Percentiles rank a stretch among this genome's conserved stretches.
Conservation (phyloP, 2,329 filamentous ascomycete species). For the Fusarium multiceps region DNA sequence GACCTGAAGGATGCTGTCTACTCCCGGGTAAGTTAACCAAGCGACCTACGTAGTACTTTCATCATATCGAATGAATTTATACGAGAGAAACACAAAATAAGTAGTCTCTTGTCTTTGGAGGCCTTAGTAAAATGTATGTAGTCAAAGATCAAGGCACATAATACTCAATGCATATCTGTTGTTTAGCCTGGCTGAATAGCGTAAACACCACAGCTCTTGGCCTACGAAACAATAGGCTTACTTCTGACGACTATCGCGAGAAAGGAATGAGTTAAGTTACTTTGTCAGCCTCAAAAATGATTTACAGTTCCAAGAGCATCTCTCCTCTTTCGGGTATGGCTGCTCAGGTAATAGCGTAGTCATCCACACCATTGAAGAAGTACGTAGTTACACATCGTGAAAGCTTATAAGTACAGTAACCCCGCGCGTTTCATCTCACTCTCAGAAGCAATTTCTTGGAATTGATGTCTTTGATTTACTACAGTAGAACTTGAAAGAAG, state of each 20-base stretch:
- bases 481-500: not conserved
- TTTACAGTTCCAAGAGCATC: not conserved
- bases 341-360: constrained; percentile 22
- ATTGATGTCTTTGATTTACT: not conserved
- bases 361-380: constrained; percentile 25
- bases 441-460: not conserved
- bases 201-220: not conserved
- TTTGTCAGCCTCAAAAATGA: constrained; percentile 6
- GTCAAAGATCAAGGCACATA: not conserved
- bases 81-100: not conserved
- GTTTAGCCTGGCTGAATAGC: not conserved
- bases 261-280: not conserved
- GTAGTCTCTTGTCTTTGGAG: not conserved
- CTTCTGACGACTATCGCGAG: not conserved
- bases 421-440: constrained; percentile 27
- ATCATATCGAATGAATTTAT: not conserved
- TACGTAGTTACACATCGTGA: constrained; percentile 22
- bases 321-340: constrained; percentile 17
- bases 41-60: not conserved
- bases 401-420: constrained; percentile 32
- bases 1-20: not conserved
- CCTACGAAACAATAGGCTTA: not conserved
- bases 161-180: not conserved
- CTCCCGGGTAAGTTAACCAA: not conserved
- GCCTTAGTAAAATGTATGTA: not conserved